Conservation (phyloP, 2,329 filamentous ascomycete species). For the Helotiales sp. region DNA sequence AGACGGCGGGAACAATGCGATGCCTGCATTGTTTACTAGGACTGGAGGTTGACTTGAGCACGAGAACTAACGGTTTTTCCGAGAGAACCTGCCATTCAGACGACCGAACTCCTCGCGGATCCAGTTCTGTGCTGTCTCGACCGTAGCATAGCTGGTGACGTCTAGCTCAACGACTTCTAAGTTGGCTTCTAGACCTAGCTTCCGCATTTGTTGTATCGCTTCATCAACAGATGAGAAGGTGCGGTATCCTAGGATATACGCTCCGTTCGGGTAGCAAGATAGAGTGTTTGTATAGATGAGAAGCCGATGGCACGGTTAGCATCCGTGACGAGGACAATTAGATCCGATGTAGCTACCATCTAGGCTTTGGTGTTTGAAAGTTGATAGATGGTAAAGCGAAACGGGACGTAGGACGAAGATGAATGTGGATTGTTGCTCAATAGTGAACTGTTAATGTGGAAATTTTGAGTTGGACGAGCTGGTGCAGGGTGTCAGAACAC, state of each 20-base stretch:
- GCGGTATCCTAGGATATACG: conserved; percentile 43
- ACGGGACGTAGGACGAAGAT: background rate
- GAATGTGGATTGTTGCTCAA: no score
- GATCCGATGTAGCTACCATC: background rate
- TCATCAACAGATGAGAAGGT: conserved; percentile 35
- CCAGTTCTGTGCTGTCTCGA: conserved; percentile 31
- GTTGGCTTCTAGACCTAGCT: conserved; percentile 27
- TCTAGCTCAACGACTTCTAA: conserved; percentile 41
- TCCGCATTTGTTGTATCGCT: conserved; percentile 37
- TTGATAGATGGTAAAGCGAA: background rate
- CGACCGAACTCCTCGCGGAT: conserved; percentile 35
- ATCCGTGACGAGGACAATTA: conserved; percentile 27
- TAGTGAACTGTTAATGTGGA: no score
- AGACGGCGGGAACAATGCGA: conserved; percentile 40
- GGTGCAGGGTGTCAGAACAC: background rate
- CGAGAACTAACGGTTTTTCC: background rate
- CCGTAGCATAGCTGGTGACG: conserved; percentile 39
- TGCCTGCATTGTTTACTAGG: conserved; percentile 49
- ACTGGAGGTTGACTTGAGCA: conserved; percentile 31
- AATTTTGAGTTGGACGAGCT: no score
- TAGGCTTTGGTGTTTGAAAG: background rate
- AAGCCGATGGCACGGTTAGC: conserved; percentile 43
- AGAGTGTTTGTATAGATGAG: conserved; percentile 42
- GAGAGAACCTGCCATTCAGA: conserved; percentile 36
- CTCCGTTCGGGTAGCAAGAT: conserved; percentile 32